Percentiles rank a stretch among this genome's conserved stretches.
phyloP scores from a whole-genome alignment of 2,329 filamentous ascomycete species.

The Xylaria sp. region DNA sequence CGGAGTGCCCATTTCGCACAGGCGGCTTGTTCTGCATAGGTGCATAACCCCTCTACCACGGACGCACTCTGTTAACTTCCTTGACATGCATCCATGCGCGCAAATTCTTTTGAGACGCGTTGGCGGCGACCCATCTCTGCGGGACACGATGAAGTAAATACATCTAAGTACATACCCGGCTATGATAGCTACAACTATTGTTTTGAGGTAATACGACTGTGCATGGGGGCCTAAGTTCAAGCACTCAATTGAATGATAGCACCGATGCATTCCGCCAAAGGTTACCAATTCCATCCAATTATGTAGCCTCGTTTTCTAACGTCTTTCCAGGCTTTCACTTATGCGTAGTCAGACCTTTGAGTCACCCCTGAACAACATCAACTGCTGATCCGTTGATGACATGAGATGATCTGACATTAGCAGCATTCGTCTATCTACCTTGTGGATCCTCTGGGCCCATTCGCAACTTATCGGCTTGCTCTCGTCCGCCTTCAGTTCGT shows the following conservation, averaged over 20 bases:
- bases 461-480: background rate
- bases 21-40: no score
- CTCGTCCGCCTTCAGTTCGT: background rate
- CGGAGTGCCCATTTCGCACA: no score
- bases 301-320: background rate
- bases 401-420: no score
- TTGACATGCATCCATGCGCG: background rate
- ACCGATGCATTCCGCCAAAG: background rate
- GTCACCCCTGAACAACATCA: background rate
- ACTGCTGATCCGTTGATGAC: no score
- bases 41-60: no score
- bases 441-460: background rate
- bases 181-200: background rate
- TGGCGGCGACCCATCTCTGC: background rate
- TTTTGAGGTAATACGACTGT: background rate
- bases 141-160: background rate
- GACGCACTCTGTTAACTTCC: no score
- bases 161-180: background rate
- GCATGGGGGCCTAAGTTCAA: no score
- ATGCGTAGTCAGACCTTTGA: background rate
- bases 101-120: background rate
- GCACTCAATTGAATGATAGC: no score
- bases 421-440: background rate
- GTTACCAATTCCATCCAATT: no score
- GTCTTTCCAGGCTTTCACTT: background rate